Percentiles rank a stretch among this genome's conserved stretches.
These are phyloP conservation scores for Boeremia lycopersici DNA, from an alignment of 2,329 filamentous ascomycete species.

Conservation along the genomic window DNA sequence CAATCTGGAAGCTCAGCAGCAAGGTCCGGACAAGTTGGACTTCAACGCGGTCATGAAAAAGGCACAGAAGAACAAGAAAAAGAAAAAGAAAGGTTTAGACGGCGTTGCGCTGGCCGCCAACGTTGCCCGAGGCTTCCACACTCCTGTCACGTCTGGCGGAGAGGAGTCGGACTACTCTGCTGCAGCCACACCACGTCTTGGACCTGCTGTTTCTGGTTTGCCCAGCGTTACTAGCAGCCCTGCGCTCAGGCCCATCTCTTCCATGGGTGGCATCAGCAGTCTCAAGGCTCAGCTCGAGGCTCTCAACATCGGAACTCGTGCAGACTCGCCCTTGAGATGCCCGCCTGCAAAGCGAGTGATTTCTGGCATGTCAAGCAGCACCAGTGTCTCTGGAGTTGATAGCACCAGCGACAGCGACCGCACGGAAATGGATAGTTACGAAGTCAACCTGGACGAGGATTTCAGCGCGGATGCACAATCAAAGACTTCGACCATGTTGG, in stretches of 20 bases:
- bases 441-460: constrained; percentile 82
- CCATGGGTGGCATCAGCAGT: constrained; percentile 75
- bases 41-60: constrained; percentile 47
- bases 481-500: constrained; percentile 41
- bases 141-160: constrained; percentile 58
- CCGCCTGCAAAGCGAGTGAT: constrained; percentile 34
- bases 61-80: constrained; percentile 47
- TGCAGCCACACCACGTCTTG: constrained; percentile 51
- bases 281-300: constrained; percentile 82
- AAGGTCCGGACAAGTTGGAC: constrained; percentile 45
- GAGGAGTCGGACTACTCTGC: constrained; percentile 60
- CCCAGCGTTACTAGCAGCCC: constrained; percentile 59
- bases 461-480: constrained; percentile 68
- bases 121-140: constrained; percentile 57
- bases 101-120: constrained; percentile 38
- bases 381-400: constrained; percentile 61
- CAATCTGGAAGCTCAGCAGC: constrained; percentile 28
- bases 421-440: constrained; percentile 81
- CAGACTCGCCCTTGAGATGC: constrained; percentile 59
- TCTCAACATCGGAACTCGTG: constrained; percentile 68
- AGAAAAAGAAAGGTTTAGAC: constrained; percentile 44
- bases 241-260: constrained; percentile 56
- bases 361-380: constrained; percentile 59
- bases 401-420: constrained; percentile 65
- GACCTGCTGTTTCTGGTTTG: constrained; percentile 51